Conservation (phyloP, 139 green algal species). For the Tetraselmis striata region DNA sequence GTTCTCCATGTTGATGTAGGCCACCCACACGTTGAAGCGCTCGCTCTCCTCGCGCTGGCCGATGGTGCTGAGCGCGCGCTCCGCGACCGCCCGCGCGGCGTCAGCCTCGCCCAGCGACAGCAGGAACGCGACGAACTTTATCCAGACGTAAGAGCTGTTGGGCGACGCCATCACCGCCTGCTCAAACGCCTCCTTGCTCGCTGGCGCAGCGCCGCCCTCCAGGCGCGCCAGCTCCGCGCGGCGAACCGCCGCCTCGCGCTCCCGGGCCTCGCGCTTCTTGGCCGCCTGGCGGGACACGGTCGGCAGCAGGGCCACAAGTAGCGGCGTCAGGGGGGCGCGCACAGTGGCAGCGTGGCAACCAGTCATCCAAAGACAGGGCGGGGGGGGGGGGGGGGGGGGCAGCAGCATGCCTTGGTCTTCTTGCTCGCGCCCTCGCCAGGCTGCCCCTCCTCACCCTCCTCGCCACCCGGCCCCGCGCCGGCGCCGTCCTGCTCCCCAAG, state of each 20-base stretch:
- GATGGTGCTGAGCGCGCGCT: slow-evolving; percentile 83
- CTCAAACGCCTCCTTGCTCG: slow-evolving; percentile 73
- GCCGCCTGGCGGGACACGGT: slow-evolving; percentile 29
- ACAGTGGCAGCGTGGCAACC: too few species aligned
- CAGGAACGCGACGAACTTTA: slow-evolving; percentile 92
- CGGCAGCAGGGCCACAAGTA: not conserved
- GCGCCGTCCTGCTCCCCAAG: not conserved
- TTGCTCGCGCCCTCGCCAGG: not conserved
- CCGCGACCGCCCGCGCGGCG: slow-evolving; percentile 62
- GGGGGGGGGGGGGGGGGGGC: too few species aligned
- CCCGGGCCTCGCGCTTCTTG: slow-evolving; percentile 48
- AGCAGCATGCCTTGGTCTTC: not conserved
- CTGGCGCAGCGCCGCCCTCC: slow-evolving; percentile 43
- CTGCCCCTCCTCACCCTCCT: not conserved
- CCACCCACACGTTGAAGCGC: slow-evolving; percentile 95
- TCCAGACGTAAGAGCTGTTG: slow-evolving; percentile 81
- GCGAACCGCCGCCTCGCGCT: slow-evolving; percentile 50
- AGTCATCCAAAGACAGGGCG: too few species aligned
- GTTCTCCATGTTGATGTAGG: slow-evolving; percentile 91
- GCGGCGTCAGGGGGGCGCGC: not conserved
- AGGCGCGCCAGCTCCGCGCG: slow-evolving; percentile 47
- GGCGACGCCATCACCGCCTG: slow-evolving; percentile 64
- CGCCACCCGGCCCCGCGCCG: not conserved
- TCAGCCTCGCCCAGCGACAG: slow-evolving; percentile 71
- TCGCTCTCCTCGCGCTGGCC: slow-evolving; percentile 63